Evolutionary conservation across 1,139 yeast species (phyloP), one percentile per base, ranked within the genome.

Genomic region (Taphrina flavorubra): DNA sequence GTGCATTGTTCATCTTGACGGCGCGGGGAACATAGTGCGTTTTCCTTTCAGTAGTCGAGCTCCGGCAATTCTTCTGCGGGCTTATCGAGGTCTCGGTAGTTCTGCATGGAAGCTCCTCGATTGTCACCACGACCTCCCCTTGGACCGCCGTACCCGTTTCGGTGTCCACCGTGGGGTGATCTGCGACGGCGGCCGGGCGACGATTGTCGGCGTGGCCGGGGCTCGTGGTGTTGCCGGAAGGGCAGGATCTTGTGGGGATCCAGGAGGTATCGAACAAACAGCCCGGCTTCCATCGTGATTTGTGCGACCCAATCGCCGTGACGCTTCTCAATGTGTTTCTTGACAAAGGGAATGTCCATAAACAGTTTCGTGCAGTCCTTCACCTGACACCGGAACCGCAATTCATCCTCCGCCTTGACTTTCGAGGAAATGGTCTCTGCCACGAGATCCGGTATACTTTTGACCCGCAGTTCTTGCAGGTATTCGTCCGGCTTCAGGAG

Each of bases 271-370:
- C 59, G 51, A 39, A 69, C 62, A 25, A 72, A 55, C 46, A 69
- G 44, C 18, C 31, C 46, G 7, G 68, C 69, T 31, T 71, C 72
- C 25, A 51, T 37, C 49, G 69, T 68, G 31, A 69, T 55, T 18
- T 46, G 44, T 11, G 65, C 69, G 13, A 72, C 49, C 70, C 73
- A 73, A 6, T 72, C 74, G 36, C 64, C 65, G 53, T 73, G 74
- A 55, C 73, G 70, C 51, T 71, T 72, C 56, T 62, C 70, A 46
- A 73, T 72, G 55, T 73, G 74, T 49, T 73, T 73, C 34, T 58
- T 58, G 46, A 73, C 74, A 58, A 72, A 73, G 14, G 73, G 74
- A 14, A 70, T 72, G 10, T 72, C 74, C 62, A 69, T 71, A 66
- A 73, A 73, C 13, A 73, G 69, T 46, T 73, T 73, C 20, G 73